phyloP scores from a whole-genome alignment of 208 protist genomes.

The Acanthamoeba lenticulata region DNA sequence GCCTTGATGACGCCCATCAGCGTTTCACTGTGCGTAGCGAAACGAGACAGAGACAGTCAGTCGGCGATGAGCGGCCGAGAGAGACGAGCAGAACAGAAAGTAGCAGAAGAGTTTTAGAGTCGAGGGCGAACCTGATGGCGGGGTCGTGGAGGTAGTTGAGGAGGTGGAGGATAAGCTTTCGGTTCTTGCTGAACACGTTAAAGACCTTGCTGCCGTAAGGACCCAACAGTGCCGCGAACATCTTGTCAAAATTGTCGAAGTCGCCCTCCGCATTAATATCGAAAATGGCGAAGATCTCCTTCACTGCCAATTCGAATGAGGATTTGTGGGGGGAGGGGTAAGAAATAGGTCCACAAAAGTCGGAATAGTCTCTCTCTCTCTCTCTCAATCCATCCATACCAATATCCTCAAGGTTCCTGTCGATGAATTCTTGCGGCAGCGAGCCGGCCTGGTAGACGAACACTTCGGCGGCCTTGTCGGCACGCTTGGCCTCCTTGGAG shows the following conservation, averaged over 20 bases:
- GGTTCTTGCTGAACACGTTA: slow-evolving; percentile 65
- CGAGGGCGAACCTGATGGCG: not conserved
- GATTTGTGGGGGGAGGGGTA: not conserved
- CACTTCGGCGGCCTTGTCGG: slow-evolving; percentile 67
- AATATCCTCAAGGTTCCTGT: slow-evolving; percentile 51
- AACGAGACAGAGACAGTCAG: not conserved
- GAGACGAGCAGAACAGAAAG: no score
- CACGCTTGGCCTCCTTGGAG: slow-evolving; percentile 67
- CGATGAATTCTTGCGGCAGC: slow-evolving; percentile 64
- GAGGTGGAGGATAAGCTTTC: slow-evolving; percentile 59
- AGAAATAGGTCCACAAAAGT: not conserved
- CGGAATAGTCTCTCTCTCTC: no score
- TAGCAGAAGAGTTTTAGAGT: no score
- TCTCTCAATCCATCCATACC: no score
- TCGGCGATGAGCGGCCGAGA: not conserved
- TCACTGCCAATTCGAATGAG: not conserved
- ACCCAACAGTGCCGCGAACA: slow-evolving; percentile 47
- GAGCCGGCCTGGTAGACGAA: slow-evolving; percentile 66
- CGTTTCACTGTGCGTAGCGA: not conserved
- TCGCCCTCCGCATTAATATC: slow-evolving; percentile 67
- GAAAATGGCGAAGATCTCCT: slow-evolving; percentile 68
- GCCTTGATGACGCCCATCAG: slow-evolving; percentile 64
- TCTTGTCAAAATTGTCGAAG: slow-evolving; percentile 72
- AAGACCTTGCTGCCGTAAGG: slow-evolving; percentile 50
- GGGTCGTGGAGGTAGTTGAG: slow-evolving; percentile 68